A percentile compares a stretch with the other conserved stretches of the same genome.
Conservation (phyloP, 495 filamentous ascomycete species). For the Xylaria castorea region DNA sequence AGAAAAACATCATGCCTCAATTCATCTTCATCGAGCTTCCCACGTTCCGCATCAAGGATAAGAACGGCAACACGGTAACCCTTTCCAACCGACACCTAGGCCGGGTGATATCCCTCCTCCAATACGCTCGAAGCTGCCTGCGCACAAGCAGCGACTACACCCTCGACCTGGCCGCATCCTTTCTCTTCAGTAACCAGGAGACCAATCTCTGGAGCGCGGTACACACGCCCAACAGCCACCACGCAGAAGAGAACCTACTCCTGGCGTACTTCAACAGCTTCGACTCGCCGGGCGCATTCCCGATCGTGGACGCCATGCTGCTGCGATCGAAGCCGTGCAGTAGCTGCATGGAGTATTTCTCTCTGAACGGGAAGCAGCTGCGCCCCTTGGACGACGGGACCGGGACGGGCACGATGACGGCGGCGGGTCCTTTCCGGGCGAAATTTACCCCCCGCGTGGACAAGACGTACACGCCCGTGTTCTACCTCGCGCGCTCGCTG, state of each 20-base stretch:
- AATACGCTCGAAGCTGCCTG: constrained; percentile 36
- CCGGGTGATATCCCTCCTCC: constrained; percentile 32
- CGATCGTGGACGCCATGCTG: constrained; percentile 40
- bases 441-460: constrained; percentile 40
- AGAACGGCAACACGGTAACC: constrained; percentile 31
- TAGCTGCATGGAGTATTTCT: constrained; percentile 39
- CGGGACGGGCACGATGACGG: constrained; percentile 4
- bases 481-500: constrained; percentile 37
- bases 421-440: constrained; percentile 33
- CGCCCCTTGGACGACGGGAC: constrained; percentile 33
- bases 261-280: constrained; percentile 41
- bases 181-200: constrained; percentile 41
- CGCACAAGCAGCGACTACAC: constrained; percentile 30
- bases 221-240: constrained; percentile 31
- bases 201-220: constrained; percentile 38
- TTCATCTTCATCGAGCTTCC: constrained; percentile 44
- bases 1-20: constrained; percentile 19
- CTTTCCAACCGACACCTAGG: constrained; percentile 35
- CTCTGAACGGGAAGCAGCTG: constrained; percentile 38
- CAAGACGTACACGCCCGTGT: constrained; percentile 40
- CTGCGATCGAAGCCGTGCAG: constrained; percentile 38
- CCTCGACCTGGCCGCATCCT: constrained; percentile 31
- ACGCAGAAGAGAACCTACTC: constrained; percentile 41
- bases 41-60: constrained; percentile 39
- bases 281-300: constrained; percentile 41